A percentile compares a stretch with the other conserved stretches of the same genome.
Conservation (phyloP, 192 early-diverging fungal species). For the Pilobolus umbonatus region DNA sequence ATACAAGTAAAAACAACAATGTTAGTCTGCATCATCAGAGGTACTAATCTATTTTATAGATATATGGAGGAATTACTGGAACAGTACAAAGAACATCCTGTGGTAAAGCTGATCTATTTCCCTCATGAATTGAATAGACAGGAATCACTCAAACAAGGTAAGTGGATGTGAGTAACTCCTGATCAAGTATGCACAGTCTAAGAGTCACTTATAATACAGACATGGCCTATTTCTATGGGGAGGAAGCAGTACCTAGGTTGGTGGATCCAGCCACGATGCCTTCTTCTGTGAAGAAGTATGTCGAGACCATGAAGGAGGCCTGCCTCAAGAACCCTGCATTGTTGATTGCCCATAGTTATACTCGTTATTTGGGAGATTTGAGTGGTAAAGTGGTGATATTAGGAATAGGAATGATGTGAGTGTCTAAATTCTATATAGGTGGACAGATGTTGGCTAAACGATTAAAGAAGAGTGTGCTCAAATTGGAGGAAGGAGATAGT, state of each 20-base stretch:
- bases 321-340: constrained; percentile 38
- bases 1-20: constrained; percentile 34
- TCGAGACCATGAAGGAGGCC: constrained; percentile 40
- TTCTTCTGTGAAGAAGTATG: constrained; percentile 48
- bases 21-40: background rate
- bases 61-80: constrained; percentile 46
- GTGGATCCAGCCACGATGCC: constrained; percentile 26
- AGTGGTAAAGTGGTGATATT: constrained; percentile 50
- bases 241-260: constrained; percentile 29
- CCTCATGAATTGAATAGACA: constrained; percentile 45
- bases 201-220: constrained; percentile 21
- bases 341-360: constrained; percentile 50
- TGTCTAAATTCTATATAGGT: constrained; percentile 38
- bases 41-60: constrained; percentile 10
- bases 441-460: constrained; percentile 51
- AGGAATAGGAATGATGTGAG: constrained; percentile 43
- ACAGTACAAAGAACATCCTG: constrained; percentile 42
- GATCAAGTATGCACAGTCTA: too few relatives aligned
- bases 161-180: too few relatives aligned
- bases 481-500: constrained; percentile 37
- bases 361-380: constrained; percentile 54
- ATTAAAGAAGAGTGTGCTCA: constrained; percentile 41
- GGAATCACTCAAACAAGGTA: constrained; percentile 31
- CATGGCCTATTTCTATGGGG: constrained; percentile 44
- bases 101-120: constrained; percentile 45